Evolutionary conservation across 2,329 filamentous ascomycete genomes (phyloP).

Genomic region (Clathrospora elynae): DNA sequence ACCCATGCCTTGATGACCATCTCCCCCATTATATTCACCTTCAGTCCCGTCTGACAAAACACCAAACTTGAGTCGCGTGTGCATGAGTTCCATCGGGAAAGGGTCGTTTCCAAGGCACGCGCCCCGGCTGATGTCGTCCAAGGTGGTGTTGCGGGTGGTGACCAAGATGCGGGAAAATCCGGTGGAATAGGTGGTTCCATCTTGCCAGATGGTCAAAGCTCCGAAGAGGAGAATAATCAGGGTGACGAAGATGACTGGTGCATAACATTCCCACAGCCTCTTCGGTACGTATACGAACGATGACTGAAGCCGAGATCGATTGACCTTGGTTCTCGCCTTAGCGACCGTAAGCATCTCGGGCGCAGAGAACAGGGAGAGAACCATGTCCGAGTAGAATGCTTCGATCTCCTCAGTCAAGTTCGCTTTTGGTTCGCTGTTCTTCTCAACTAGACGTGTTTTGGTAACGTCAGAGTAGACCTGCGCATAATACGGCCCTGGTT

Average conservation of each 20-base stretch:
- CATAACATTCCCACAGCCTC: slow-evolving; percentile 45
- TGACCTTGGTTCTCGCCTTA: slow-evolving; percentile 21
- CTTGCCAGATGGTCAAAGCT: slow-evolving; percentile 36
- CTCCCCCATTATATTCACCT: slow-evolving; percentile 24
- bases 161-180: slow-evolving; percentile 45
- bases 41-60: slow-evolving; percentile 41
- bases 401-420: slow-evolving; percentile 35
- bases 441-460: slow-evolving; percentile 53
- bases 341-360: slow-evolving; percentile 40
- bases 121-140: slow-evolving; percentile 48
- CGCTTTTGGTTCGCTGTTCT: slow-evolving; percentile 30
- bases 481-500: slow-evolving; percentile 36
- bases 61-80: slow-evolving; percentile 46
- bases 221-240: slow-evolving; percentile 38
- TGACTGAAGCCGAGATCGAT: slow-evolving; percentile 31
- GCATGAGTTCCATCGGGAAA: slow-evolving; percentile 46
- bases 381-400: slow-evolving; percentile 41
- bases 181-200: slow-evolving; percentile 44
- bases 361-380: slow-evolving; percentile 43
- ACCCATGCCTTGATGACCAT: no score
- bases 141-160: slow-evolving; percentile 43
- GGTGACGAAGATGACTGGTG: slow-evolving; percentile 38
- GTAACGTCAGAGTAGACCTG: slow-evolving; percentile 43
- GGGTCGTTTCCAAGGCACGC: slow-evolving; percentile 49
- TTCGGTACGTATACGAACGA: slow-evolving; percentile 40